Conservation (phyloP, 257 asterid genomes). For the Orobanche coerulescens region DNA sequence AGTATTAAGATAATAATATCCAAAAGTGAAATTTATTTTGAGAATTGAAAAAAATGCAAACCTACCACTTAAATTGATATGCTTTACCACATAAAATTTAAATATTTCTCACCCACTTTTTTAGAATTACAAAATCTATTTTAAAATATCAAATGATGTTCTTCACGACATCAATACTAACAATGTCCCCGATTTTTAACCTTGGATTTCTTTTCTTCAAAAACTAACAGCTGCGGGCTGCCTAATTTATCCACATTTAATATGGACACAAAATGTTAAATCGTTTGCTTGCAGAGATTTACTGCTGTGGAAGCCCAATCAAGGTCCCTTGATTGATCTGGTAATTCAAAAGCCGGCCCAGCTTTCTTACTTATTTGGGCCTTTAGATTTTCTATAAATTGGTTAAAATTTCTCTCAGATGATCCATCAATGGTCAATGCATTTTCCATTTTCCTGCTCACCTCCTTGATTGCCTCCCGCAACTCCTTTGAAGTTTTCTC, state of each 20-base stretch:
- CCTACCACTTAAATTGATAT: no score
- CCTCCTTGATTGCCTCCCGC: constrained; percentile 38
- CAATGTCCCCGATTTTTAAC: no score
- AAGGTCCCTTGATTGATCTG: constrained; percentile 15
- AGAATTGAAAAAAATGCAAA: no score
- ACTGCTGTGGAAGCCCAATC: constrained; percentile 32
- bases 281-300: constrained; percentile 27
- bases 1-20: no score
- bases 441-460: constrained; percentile 35
- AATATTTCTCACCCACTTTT: no score
- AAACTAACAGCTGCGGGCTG: no score
- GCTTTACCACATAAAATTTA: no score
- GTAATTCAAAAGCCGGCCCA: constrained; percentile 23
- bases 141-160: no score
- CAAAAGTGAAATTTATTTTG: no score
- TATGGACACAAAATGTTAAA: constrained; percentile 1
- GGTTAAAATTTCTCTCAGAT: constrained; percentile 39
- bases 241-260: background rate
- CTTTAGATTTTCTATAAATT: constrained; percentile 42
- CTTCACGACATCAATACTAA: no score
- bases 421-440: constrained; percentile 55
- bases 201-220: no score
- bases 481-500: constrained; percentile 31
- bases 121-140: no score
- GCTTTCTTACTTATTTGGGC: constrained; percentile 29